A percentile compares a stretch with the other conserved stretches of the same genome.
Evolutionary conservation across 169 alveolate species (phyloP).

Genomic region (Cryptosporidium baileyi): DNA sequence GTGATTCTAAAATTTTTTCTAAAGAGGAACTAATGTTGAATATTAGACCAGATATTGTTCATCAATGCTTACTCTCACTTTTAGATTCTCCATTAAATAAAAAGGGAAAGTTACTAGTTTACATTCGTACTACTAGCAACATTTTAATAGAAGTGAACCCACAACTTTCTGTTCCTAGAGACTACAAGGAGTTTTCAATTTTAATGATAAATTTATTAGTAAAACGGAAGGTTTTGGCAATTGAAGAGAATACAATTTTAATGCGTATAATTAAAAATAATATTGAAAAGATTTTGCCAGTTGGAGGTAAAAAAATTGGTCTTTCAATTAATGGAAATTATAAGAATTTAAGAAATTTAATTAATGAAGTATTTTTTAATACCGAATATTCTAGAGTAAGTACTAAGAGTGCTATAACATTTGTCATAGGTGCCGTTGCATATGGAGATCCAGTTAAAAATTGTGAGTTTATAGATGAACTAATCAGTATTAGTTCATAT

Average conservation of each 20-base stretch:
- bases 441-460: conserved; percentile 82
- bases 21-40: conserved; percentile 75
- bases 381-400: neutral
- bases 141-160: conserved; percentile 86
- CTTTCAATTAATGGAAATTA: conserved; percentile 80
- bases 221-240: conserved; percentile 82
- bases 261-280: conserved; percentile 83
- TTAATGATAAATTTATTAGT: conserved; percentile 81
- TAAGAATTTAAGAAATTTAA: conserved; percentile 76
- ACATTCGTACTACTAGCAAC: conserved; percentile 83
- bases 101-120: conserved; percentile 80
- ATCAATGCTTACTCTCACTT: conserved; percentile 85
- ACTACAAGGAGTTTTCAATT: conserved; percentile 80
- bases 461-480: conserved; percentile 77
- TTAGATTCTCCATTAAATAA: conserved; percentile 84
- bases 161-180: conserved; percentile 84
- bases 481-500: conserved; percentile 81
- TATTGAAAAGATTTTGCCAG: conserved; percentile 79
- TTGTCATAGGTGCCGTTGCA: conserved; percentile 87
- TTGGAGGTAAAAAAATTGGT: conserved; percentile 82
- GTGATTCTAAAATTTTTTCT: neutral
- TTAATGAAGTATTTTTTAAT: conserved; percentile 73
- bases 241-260: conserved; percentile 79
- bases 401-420: conserved; percentile 75
- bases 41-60: conserved; percentile 86